Percentiles rank a stretch among this genome's conserved stretches.
Evolutionary conservation across 2,329 filamentous ascomycete genomes (phyloP).

Genomic region (Aspergillus texensis): DNA sequence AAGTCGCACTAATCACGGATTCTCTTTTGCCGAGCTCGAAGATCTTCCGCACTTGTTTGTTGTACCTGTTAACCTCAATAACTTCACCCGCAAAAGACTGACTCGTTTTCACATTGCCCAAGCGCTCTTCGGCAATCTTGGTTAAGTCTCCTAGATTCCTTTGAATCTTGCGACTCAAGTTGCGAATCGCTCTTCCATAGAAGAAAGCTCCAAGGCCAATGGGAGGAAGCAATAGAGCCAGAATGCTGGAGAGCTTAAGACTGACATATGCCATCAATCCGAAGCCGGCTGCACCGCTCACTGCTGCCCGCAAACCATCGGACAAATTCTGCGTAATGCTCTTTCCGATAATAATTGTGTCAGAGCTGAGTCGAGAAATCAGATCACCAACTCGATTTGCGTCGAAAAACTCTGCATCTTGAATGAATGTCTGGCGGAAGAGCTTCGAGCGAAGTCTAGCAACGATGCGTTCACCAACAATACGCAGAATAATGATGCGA

Average conservation of each 20-base stretch:
- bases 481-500: constrained; percentile 86
- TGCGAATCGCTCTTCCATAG: constrained; percentile 86
- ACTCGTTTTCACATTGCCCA: constrained; percentile 94
- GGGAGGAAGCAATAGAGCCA: constrained; percentile 85
- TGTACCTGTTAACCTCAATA: constrained; percentile 88
- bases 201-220: constrained; percentile 89
- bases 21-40: constrained; percentile 86
- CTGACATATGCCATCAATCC: constrained; percentile 95
- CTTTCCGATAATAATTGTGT: constrained; percentile 97
- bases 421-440: constrained; percentile 89
- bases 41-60: constrained; percentile 86
- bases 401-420: constrained; percentile 98
- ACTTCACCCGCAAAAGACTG: constrained; percentile 95
- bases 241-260: constrained; percentile 82
- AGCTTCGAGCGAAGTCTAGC: constrained; percentile 84
- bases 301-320: constrained; percentile 86
- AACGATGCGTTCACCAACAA: constrained; percentile 94
- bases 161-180: constrained; percentile 88
- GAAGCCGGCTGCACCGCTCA: constrained; percentile 88
- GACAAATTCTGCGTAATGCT: constrained; percentile 98
- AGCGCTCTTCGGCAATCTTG: constrained; percentile 96
- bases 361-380: constrained; percentile 91
- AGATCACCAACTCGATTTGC: constrained; percentile 95
- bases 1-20: constrained; percentile 84
- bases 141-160: constrained; percentile 89